Evolutionary conservation across 805 yeast genomes (phyloP).

Genomic region (Kuraishia ogatae): DNA sequence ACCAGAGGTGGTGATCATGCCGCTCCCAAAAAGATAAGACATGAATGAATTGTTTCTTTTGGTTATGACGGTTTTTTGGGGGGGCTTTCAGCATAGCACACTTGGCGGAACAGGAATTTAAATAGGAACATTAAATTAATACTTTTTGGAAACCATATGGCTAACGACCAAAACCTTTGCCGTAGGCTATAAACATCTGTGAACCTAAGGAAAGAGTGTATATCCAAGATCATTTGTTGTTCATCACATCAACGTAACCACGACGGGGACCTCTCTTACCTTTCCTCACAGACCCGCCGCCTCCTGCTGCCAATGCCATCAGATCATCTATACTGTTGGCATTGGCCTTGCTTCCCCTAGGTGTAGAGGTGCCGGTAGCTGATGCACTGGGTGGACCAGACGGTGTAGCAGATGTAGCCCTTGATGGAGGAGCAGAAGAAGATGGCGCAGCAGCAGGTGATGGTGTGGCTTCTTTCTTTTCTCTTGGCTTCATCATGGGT

Average conservation of each 20-base stretch:
- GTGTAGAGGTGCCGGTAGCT: constrained; percentile 22
- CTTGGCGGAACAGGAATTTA: too few species aligned
- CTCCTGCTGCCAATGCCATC: constrained; percentile 14
- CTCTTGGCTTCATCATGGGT: constrained; percentile 39
- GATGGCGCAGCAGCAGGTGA: constrained; percentile 19
- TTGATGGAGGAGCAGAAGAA: constrained; percentile 29
- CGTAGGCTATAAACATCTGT: not conserved
- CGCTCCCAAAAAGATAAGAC: not conserved
- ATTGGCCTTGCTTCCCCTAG: not conserved
- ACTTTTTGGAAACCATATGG: not conserved
- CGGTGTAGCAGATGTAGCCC: constrained; percentile 18
- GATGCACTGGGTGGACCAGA: constrained; percentile 24
- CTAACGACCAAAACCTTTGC: not conserved
- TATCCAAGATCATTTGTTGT: constrained; percentile 9
- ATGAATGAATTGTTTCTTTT: not conserved
- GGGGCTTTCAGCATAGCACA: not conserved
- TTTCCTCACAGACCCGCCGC: constrained; percentile 31
- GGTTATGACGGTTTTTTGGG: not conserved
- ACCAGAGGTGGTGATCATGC: not conserved
- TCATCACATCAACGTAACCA: constrained; percentile 62
- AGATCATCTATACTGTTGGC: constrained; percentile 17
- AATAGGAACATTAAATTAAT: not conserved
- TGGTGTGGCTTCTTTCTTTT: constrained; percentile 19
- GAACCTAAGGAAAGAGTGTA: not conserved
- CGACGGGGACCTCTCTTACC: constrained; percentile 45